Conservation (phyloP, 2,329 filamentous ascomycete genomes). For the Arthroderma uncinatum region DNA sequence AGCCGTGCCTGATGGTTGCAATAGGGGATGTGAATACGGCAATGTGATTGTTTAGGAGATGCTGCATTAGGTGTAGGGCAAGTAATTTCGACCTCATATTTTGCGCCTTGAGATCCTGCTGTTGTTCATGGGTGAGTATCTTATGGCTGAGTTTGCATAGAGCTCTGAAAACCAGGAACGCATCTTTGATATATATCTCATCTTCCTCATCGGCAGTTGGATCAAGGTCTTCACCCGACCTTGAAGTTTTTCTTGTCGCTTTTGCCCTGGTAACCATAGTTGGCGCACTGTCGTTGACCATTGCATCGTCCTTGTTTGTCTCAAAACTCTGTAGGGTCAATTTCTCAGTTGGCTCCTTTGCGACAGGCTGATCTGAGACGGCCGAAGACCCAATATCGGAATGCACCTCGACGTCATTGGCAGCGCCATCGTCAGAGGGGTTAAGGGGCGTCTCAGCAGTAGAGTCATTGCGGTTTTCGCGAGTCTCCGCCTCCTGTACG, state of each 20-base stretch:
- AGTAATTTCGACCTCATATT: constrained; percentile 96
- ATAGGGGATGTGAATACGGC: constrained; percentile 80
- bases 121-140: constrained; percentile 73
- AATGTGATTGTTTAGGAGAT: constrained; percentile 87
- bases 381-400: constrained; percentile 29
- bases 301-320: constrained; percentile 55
- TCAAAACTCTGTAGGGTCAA: constrained; percentile 60
- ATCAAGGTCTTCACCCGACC: constrained; percentile 33
- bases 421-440: constrained; percentile 30
- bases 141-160: constrained; percentile 98
- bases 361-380: constrained; percentile 33
- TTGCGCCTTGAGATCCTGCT: constrained; percentile 84
- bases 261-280: constrained; percentile 55
- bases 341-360: constrained; percentile 46
- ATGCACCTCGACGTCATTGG: constrained; percentile 40
- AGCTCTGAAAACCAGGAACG: constrained; percentile 91
- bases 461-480: constrained; percentile 24
- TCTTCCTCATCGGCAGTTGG: constrained; percentile 56
- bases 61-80: constrained; percentile 90
- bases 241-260: constrained; percentile 35
- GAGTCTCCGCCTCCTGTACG: constrained; percentile 34
- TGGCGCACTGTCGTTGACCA: constrained; percentile 55
- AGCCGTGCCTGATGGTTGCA: constrained; percentile 85
- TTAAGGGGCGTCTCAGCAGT: constrained; percentile 28
- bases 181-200: constrained; percentile 93